Evolutionary conservation across 768 basidiomycete genomes (phyloP), one percentile per base, ranked within the genome.

Genomic region (Termitomyces sp.): DNA sequence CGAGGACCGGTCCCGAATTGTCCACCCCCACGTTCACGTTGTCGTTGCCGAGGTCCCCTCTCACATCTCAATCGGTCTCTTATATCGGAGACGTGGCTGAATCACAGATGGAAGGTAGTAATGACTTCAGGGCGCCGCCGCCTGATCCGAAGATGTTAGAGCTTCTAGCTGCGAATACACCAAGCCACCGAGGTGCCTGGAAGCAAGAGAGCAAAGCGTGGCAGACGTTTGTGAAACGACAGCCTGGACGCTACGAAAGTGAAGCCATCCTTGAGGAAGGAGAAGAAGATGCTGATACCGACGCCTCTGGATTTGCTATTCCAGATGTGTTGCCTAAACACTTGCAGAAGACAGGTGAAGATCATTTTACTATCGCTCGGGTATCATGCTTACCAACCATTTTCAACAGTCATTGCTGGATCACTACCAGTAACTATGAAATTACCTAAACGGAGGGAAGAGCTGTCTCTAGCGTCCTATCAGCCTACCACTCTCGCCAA

Each of bases 151-250:
- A 83, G 62, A 74, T 89, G 34, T 58, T 82, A 62, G 80, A 77
- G 61, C 75, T 89, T 34, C 81, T 90, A n/a, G 86, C 86, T 9
- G 87, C 86, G 28, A 75, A 81, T 70, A 82, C 75, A 31, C 85
- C 87, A 1, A 89, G 86, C 61, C 88, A 90, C 67, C 78, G 86
- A 54, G 81, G 77, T n/a, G 82, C 82, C 13, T 89, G 87, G 88
- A 82, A 75, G 64, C 78, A 79, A 59, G 78, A 81, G 64, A 80
- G 85, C 64, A 80, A 75, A 59, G 82, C 85, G 13, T 89, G 87
- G 87, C 77, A 80, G 57, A 67, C 79, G 20, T 85, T 90, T 63
- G 77, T 82, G n/a, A 72, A 72, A 55, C 67, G 71, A 33, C 68
- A 70, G 57, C 64, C 58, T n/a, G 69, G 60, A 56, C 69, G 54